Base-by-base conservation (phyloP, 139 green algal genomes). In the Mesostigma viride region DNA sequence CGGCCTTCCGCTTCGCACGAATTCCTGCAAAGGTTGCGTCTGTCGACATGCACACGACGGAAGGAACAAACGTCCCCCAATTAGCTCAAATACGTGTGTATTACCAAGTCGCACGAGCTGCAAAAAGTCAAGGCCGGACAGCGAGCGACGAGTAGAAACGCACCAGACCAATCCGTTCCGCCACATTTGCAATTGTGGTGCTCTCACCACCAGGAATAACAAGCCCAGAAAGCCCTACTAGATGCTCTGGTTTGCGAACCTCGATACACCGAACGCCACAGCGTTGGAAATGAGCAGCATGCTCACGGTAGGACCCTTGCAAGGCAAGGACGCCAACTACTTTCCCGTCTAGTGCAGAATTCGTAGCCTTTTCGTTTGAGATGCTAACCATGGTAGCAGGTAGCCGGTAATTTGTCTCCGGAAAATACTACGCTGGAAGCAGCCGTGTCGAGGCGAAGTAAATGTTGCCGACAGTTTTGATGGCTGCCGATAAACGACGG, bases 201-300 rank as follows among this genome's bases (percentile, higher is more conserved):
- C 58, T 76, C 73, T 79, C 73, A 2, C 73, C 73, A 11, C 73
- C 73, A 3, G 71, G 73, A 32, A 79, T 75, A 24, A 79, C 68
- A 1, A 79, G 62, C 58, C 33, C 70, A 3, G 59, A 22, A 20
- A 76, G 51, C 0, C 47, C 31, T 26, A 31, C 30, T 11, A 79
- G 70, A 31, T 79, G 26, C 2, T 35, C 35, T 6, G 72, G 31
- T 59, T 14, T 59, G 56, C 73, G 73, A n/a, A 79, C 73, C 61
- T 79, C 68, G 2, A 70, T 20, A 20, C 30, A 60, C 17, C 62
- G 35, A 11, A 68, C 3, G 3, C 8, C 51, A 20, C 51, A 14
- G 51, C 51, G 35, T 22, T 0, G 30, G 2, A 28, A 5, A 63
- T 31, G 27, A 27, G 47, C 65, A 24, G 32, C 28, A 48, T 71